phyloP scores from a whole-genome alignment of 1,139 yeast species.

The Yamadazyma spencermartinsiae region DNA sequence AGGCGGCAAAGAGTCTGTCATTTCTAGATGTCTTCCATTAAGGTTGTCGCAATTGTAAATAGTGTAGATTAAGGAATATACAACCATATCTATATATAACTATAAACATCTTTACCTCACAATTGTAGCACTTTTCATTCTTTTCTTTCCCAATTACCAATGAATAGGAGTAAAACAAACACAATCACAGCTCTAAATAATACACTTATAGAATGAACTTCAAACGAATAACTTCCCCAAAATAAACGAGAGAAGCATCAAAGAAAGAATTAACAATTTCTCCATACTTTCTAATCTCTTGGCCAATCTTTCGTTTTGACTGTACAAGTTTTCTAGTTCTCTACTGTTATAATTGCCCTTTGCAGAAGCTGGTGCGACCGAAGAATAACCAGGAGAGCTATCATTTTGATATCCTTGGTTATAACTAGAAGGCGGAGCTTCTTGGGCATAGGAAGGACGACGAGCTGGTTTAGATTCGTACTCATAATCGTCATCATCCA shows the following conservation, averaged over 20 bases:
- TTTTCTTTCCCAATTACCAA: too few species aligned
- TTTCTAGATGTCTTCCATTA: slow-evolving; percentile 14
- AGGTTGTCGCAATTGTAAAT: slow-evolving; percentile 3
- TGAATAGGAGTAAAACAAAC: neutral
- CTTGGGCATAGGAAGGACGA: slow-evolving; percentile 2
- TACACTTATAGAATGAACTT: neutral
- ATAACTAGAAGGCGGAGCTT: neutral
- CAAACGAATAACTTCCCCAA: slow-evolving; percentile 19
- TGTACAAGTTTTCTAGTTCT: slow-evolving; percentile 11
- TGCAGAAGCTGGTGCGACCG: slow-evolving; percentile 2
- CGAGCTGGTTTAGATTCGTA: slow-evolving; percentile 3
- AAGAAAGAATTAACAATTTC: slow-evolving; percentile 16
- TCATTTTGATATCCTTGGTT: neutral
- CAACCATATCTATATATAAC: too few species aligned
- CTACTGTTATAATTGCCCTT: neutral
- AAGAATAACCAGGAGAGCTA: slow-evolving; percentile 1
- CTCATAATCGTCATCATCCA: neutral
- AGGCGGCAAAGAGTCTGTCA: slow-evolving; percentile 6
- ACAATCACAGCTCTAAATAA: neutral
- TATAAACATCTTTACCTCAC: too few species aligned
- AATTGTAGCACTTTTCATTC: too few species aligned
- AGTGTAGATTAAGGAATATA: slow-evolving; percentile 1
- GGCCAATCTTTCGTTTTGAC: slow-evolving; percentile 13
- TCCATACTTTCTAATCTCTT: slow-evolving; percentile 19
- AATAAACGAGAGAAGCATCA: slow-evolving; percentile 19